phyloP scores from a whole-genome alignment of 768 basidiomycete species.

The Mycena rosella region DNA sequence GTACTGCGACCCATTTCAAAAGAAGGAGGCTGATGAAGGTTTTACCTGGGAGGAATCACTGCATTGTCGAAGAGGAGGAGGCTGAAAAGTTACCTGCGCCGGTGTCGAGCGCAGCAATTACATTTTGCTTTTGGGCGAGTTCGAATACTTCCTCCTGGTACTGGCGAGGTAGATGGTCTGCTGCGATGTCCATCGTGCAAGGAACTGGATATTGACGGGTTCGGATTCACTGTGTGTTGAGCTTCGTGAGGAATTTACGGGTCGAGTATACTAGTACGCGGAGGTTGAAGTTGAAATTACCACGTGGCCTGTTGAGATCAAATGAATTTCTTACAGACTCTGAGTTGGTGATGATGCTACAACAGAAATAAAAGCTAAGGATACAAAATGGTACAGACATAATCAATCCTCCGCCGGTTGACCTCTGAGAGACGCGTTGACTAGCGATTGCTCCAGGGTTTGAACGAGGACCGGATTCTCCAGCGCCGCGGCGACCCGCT shows the following conservation, averaged over 20 bases:
- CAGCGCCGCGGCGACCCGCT: slow-evolving; percentile 95
- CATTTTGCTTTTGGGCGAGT: slow-evolving; percentile 72
- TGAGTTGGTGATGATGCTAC: neutral
- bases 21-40: slow-evolving; percentile 81
- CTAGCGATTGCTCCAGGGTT: slow-evolving; percentile 81
- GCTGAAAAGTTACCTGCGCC: slow-evolving; percentile 59
- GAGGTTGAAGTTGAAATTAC: too few relatives aligned
- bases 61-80: too few relatives aligned
- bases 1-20: slow-evolving; percentile 79
- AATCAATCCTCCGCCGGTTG: slow-evolving; percentile 34
- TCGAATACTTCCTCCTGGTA: slow-evolving; percentile 83
- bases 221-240: too few relatives aligned
- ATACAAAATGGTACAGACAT: slow-evolving; percentile 33
- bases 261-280: too few relatives aligned
- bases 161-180: slow-evolving; percentile 49
- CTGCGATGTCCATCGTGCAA: neutral
- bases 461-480: slow-evolving; percentile 91
- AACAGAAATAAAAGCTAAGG: slow-evolving; percentile 35
- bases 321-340: too few relatives aligned
- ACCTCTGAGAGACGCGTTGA: slow-evolving; percentile 50
- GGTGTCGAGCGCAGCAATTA: slow-evolving; percentile 81
- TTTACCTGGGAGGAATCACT: slow-evolving; percentile 55
- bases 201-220: too few relatives aligned
- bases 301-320: too few relatives aligned
- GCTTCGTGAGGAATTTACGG: too few relatives aligned